phyloP scores from a whole-genome alignment of 2,329 filamentous ascomycete genomes.

The Aspergillus bombycis region DNA sequence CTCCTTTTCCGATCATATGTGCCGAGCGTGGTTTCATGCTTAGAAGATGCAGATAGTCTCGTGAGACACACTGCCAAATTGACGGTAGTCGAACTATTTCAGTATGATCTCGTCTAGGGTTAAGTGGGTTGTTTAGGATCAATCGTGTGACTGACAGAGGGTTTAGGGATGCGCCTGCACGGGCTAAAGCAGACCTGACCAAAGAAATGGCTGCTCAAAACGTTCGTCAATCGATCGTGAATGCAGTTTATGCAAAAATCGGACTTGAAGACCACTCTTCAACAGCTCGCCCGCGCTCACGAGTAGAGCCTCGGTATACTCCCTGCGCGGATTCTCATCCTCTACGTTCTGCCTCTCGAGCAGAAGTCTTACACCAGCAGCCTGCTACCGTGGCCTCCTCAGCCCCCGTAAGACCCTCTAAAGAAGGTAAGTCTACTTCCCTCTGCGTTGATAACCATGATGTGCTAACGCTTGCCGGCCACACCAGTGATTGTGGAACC shows the following conservation, averaged over 20 bases:
- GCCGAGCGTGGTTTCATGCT: conserved; percentile 76
- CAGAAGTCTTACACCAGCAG: neutral
- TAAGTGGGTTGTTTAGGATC: neutral
- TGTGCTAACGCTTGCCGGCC: conserved; percentile 6
- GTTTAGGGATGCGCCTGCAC: conserved; percentile 68
- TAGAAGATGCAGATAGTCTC: conserved; percentile 87
- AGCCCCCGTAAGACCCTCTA: neutral
- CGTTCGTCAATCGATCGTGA: conserved; percentile 82
- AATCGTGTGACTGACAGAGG: conserved; percentile 35
- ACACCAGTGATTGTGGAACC: conserved; percentile 27
- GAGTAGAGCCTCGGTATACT: conserved; percentile 25
- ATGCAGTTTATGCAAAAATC: conserved; percentile 76
- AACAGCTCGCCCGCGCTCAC: conserved; percentile 28
- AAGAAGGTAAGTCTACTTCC: neutral
- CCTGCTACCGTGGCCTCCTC: neutral
- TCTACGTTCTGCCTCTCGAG: conserved; percentile 14
- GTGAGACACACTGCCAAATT: conserved; percentile 83
- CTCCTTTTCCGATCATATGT: conserved; percentile 84
- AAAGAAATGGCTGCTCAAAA: conserved; percentile 81
- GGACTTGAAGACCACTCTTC: conserved; percentile 50
- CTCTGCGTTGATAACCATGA: neutral
- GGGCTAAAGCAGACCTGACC: conserved; percentile 86
- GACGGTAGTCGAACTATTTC: conserved; percentile 84
- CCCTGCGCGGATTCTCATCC: conserved; percentile 14
- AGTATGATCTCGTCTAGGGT: conserved; percentile 51